Evolutionary conservation across 257 asterid species (phyloP).

Genomic region (Craterostigma plantagineum): DNA sequence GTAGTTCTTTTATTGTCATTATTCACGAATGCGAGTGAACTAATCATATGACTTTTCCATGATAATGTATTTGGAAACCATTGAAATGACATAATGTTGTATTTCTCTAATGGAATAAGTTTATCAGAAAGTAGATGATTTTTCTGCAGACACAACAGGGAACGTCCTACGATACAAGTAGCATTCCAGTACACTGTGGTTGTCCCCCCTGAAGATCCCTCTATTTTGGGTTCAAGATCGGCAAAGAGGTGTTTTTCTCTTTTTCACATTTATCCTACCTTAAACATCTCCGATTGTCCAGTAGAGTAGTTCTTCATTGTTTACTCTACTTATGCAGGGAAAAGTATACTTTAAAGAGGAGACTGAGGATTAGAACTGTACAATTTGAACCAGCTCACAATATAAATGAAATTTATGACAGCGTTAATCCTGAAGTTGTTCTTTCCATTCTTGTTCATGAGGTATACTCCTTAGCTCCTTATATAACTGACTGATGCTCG

Average conservation of each 20-base stretch:
- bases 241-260: slow-evolving; percentile 39
- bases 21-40: too few relatives aligned
- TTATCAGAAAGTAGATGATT: slow-evolving; percentile 7
- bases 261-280: background rate
- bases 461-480: slow-evolving; percentile 20
- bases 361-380: slow-evolving; percentile 83
- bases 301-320: slow-evolving; percentile 1
- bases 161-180: slow-evolving; percentile 76
- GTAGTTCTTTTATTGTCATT: background rate
- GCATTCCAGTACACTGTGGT: slow-evolving; percentile 94
- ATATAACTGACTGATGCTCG: too few relatives aligned
- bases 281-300: too few relatives aligned
- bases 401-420: slow-evolving; percentile 74
- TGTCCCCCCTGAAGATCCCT: slow-evolving; percentile 61
- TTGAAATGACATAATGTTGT: too few relatives aligned
- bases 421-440: slow-evolving; percentile 85
- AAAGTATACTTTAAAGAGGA: slow-evolving; percentile 64
- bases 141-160: slow-evolving; percentile 62
- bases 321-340: slow-evolving; percentile 31
- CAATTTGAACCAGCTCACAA: slow-evolving; percentile 58
- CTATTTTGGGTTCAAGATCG: slow-evolving; percentile 30
- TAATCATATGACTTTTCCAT: too few relatives aligned
- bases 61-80: too few relatives aligned
- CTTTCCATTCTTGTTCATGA: slow-evolving; percentile 81
- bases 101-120: slow-evolving; percentile 2